Base-by-base conservation (phyloP, 2,329 filamentous ascomycete genomes). In the Tolypocladium inflatum region DNA sequence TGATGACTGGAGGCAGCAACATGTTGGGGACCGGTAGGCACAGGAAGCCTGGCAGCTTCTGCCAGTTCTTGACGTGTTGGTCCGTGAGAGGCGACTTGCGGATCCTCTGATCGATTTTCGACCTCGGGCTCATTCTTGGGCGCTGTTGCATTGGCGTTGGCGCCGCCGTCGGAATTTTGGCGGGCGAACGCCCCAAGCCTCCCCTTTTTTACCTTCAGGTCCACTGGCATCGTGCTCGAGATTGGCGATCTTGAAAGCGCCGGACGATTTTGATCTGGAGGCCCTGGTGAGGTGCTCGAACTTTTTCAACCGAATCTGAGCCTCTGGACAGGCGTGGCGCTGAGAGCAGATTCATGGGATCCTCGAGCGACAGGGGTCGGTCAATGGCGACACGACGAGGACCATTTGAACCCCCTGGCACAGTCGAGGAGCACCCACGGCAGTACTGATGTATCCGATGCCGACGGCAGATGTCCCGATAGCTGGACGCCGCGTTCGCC, bases 41-140 rank as follows among this genome's bases (percentile, higher is more conserved):
- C 58, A n/a, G 69, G 70, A 15, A 75, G 64, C 58, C 69, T 72
- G 52, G 70, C 68, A 50, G 70, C 66, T 56, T 74, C 69, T 42
- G 70, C 66, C 38, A 67, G 58, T n/a, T 65, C 61, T 38, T 70
- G 70, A 23, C 67, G 65, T 35, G 62, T 62, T n/a, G 63, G 63
- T 30, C 57, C 63, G 26, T 60, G 60, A 42, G 58, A 59, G 48
- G 55, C 23, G 4, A 41, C 43, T 15, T 58, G 62, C n/a, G 59
- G 60, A 38, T 61, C 57, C 50, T 66, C 66, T 45, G 61, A 55
- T 30, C 63, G 62, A 57, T 61, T 65, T 21, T 58, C 57, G 21
- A 58, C 61, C 23, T 59, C 56, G 3, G 50, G n/a, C 50, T 64
- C 65, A 55, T 19, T 45, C n/a, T 56, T 59, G 15, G 58, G 64